phyloP scores from a whole-genome alignment of 257 asterid species.

The Misopates orontium region DNA sequence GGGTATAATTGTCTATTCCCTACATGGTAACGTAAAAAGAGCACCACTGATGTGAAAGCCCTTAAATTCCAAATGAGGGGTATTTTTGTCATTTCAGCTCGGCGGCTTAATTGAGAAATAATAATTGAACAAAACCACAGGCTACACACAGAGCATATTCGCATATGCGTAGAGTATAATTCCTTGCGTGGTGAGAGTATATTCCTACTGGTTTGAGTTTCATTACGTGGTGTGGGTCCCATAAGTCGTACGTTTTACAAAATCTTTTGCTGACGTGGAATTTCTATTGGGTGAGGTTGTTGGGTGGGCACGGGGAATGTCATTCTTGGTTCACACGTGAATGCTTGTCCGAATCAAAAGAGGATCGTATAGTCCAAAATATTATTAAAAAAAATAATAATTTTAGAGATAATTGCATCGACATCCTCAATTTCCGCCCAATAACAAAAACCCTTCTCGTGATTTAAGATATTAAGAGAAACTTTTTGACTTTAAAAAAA shows the following conservation, averaged over 20 bases:
- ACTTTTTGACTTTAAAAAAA: no score
- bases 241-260: not conserved
- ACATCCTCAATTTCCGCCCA: no score
- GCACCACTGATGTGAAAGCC: not conserved
- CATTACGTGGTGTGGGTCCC: slow-evolving; percentile 11
- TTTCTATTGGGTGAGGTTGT: not conserved
- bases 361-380: not conserved
- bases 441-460: no score
- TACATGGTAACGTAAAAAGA: not conserved
- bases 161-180: slow-evolving; percentile 10
- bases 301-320: no score
- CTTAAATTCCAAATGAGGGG: not conserved
- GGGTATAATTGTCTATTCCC: not conserved
- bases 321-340: slow-evolving; percentile 6
- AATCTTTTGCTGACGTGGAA: not conserved
- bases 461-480: no score
- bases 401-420: no score
- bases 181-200: slow-evolving; percentile 8
- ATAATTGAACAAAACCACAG: not conserved
- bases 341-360: not conserved
- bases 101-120: not conserved
- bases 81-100: not conserved
- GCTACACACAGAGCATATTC: not conserved
- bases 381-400: no score
- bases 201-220: not conserved